A percentile compares a stretch with the other conserved stretches of the same genome.
These are phyloP conservation scores for Botrytis byssoidea DNA, from an alignment of 2,329 filamentous ascomycete genomes.

Conservation along the genomic window DNA sequence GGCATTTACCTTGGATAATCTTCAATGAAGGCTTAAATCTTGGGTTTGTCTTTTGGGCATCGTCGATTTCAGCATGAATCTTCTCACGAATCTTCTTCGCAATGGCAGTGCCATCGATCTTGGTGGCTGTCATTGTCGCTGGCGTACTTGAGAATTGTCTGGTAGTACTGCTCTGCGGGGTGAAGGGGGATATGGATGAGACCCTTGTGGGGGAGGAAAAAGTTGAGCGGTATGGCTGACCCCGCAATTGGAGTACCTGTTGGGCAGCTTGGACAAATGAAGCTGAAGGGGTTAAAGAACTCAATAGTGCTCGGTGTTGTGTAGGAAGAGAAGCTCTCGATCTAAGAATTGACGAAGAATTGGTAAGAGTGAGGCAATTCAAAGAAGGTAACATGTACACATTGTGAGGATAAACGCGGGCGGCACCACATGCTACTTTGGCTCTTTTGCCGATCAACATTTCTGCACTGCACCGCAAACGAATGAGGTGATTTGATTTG, in stretches of 20 bases:
- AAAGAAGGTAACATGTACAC: slow-evolving; percentile 12
- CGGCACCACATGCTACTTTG: background rate
- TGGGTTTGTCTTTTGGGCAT: slow-evolving; percentile 78
- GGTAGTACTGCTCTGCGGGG: slow-evolving; percentile 17
- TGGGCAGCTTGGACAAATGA: slow-evolving; percentile 22
- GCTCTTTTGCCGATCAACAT: slow-evolving; percentile 20
- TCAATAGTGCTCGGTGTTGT: slow-evolving; percentile 16
- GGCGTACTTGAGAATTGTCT: slow-evolving; percentile 50
- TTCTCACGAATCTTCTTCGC: slow-evolving; percentile 86
- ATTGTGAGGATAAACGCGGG: background rate
- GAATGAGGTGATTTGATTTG: background rate
- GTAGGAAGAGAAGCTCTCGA: slow-evolving; percentile 22
- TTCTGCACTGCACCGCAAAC: slow-evolving; percentile 5
- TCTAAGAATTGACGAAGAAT: background rate
- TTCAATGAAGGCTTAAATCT: slow-evolving; percentile 86
- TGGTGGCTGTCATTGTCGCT: slow-evolving; percentile 75
- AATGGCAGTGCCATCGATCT: slow-evolving; percentile 95
- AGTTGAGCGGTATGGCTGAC: slow-evolving; percentile 26
- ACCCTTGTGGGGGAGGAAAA: slow-evolving; percentile 28
- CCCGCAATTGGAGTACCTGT: slow-evolving; percentile 31
- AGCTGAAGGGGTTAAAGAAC: slow-evolving; percentile 21
- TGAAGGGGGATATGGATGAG: background rate
- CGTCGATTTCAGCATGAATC: slow-evolving; percentile 75
- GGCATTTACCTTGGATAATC: slow-evolving; percentile 81
- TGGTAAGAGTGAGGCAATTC: slow-evolving; percentile 10